Conservation (phyloP, 495 filamentous ascomycete species). For the Penicillium roqueforti region DNA sequence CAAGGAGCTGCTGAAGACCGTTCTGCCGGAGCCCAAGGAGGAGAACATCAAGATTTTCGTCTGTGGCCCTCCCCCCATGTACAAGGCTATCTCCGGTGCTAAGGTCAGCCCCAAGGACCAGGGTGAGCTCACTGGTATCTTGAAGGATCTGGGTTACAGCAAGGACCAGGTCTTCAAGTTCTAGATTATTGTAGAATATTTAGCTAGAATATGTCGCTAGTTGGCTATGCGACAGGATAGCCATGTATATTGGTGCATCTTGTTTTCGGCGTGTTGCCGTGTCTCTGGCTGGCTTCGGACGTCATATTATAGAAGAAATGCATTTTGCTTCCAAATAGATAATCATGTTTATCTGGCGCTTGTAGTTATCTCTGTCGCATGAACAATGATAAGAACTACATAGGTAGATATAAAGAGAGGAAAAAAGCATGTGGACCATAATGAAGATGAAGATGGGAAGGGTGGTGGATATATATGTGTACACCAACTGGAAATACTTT, state of each 20-base stretch:
- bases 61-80: constrained; percentile 87
- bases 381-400: neutral
- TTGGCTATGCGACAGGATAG: constrained; percentile 1
- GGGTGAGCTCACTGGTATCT: constrained; percentile 76
- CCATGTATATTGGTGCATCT: constrained; percentile 22
- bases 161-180: constrained; percentile 99
- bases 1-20: constrained; percentile 88
- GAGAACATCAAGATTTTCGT: constrained; percentile 91
- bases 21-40: constrained; percentile 81
- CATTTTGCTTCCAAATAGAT: neutral
- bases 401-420: neutral
- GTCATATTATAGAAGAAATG: neutral
- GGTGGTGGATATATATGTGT: neutral
- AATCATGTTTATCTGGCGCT: neutral
- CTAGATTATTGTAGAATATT: constrained; percentile 45
- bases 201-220: constrained; percentile 9
- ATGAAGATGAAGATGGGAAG: neutral
- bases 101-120: constrained; percentile 91
- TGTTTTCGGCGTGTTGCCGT: constrained; percentile 7
- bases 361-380: neutral
- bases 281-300: neutral
- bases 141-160: constrained; percentile 87
- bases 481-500: neutral
- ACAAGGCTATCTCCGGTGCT: constrained; percentile 82
- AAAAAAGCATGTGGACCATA: neutral